Evolutionary conservation across 2,329 filamentous ascomycete genomes (phyloP).

Genomic region (Calonectria multiphialidica): DNA sequence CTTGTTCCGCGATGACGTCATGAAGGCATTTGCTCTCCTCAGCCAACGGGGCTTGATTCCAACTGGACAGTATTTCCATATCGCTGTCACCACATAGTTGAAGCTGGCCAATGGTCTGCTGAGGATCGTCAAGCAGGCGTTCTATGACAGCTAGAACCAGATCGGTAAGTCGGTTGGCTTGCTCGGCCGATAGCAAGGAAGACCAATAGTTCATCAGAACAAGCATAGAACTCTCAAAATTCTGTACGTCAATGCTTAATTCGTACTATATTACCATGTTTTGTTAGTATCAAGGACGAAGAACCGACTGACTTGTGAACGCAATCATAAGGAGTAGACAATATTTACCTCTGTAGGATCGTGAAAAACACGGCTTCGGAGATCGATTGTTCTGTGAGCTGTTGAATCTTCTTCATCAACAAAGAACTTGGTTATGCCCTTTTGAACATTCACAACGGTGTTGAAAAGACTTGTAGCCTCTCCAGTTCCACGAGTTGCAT

Average conservation of each 20-base stretch:
- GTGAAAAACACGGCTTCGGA: neutral
- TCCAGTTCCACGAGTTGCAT: neutral
- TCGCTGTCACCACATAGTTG: neutral
- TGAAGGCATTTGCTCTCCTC: neutral
- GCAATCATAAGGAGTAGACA: neutral
- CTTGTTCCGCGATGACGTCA: neutral
- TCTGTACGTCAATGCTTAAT: neutral
- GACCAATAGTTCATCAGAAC: neutral
- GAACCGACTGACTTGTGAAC: neutral
- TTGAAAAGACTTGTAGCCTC: neutral
- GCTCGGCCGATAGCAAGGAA: neutral
- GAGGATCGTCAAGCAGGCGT: neutral
- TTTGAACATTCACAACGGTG: neutral
- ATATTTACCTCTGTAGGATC: neutral
- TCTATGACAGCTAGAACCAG: neutral
- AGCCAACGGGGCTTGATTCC: neutral
- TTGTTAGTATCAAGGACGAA: neutral
- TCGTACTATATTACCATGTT: neutral
- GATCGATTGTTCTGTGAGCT: neutral
- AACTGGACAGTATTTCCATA: neutral
- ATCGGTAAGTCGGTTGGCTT: neutral
- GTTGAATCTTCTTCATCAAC: neutral
- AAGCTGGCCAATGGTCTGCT: neutral
- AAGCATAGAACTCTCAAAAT: neutral
- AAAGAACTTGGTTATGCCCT: neutral